Percentiles rank a stretch among this genome's conserved stretches.
Conservation (phyloP, 2,329 filamentous ascomycete species). For the Fusarium sp. region DNA sequence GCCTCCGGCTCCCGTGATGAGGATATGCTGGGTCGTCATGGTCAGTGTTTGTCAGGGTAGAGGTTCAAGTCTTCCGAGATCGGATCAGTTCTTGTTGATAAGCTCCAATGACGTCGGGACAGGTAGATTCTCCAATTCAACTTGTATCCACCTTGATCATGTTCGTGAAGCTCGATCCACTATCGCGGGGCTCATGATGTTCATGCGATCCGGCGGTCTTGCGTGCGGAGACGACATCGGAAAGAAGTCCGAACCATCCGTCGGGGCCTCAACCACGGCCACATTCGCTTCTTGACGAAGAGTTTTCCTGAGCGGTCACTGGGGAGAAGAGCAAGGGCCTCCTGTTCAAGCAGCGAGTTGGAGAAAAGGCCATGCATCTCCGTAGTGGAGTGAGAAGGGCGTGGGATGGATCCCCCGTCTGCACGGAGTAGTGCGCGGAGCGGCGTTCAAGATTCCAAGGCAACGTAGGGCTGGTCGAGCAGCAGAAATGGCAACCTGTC, state of each 20-base stretch:
- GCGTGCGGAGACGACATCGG: slow-evolving; percentile 36
- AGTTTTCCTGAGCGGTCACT: not conserved
- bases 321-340: not conserved
- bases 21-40: slow-evolving; percentile 55
- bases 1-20: slow-evolving; percentile 76
- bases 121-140: slow-evolving; percentile 8
- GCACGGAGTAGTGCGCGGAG: not conserved
- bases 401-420: not conserved
- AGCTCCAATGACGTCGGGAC: slow-evolving; percentile 6
- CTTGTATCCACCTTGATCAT: slow-evolving; percentile 19
- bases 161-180: slow-evolving; percentile 28
- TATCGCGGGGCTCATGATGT: slow-evolving; percentile 31
- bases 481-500: slow-evolving; percentile 18
- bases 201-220: slow-evolving; percentile 8
- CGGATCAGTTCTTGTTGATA: not conserved
- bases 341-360: not conserved
- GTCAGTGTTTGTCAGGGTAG: not conserved
- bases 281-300: not conserved
- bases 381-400: not conserved
- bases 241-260: slow-evolving; percentile 33
- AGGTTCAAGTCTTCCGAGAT: not conserved
- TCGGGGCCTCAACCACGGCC: slow-evolving; percentile 1
- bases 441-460: not conserved
- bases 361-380: not conserved
- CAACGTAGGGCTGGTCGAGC: not conserved